Base-by-base conservation (phyloP, 2,329 filamentous ascomycete species). In the Fusarium sp. region DNA sequence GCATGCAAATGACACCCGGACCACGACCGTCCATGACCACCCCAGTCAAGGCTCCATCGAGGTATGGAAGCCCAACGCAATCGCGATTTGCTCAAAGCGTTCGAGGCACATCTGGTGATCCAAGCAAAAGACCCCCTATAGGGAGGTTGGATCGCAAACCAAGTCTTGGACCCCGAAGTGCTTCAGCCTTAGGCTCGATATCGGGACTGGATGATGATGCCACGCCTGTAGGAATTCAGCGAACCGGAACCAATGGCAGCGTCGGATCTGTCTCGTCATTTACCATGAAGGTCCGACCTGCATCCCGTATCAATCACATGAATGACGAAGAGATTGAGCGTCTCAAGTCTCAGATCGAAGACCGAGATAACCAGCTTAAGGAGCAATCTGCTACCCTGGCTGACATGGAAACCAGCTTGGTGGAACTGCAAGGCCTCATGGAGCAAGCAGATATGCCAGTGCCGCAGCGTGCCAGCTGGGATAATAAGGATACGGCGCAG, bases 401-500 rank as follows among this genome's bases (percentile, higher is more conserved):
- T 15, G 96, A 99, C 72, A 98, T 99, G 91, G 95, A 99, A 77
- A 88, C 86, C 63, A 95, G 91, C 66, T 83, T 98, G 46, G 90
- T 90, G n/a, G 95, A 97, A 77, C 85, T 97, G 18, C 85, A 87
- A 71, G 78, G 86, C 20, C 81, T 97, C 31, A 91, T 97, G 75
- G 91, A 86, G 80, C 85, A 84, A 77, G 81, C 83, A 65, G 83
- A 86, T 60, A 77, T 81, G 71, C 76, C 73, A 26, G 65, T 76
- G 68, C 70, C 81, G 74, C 78, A 83, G 73, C 81, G 83, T 66
- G 80, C 80, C 69, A 86, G 83, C 72, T 71, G 87, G 24, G 90
- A 91, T 59, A 92, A 92, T 58, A 91, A 90, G 71, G 95, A 97
- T 77, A 86, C 90, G 3, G 78, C 87, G 7, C 92, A 97, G 76